phyloP scores from a whole-genome alignment of 352 stramenopile genomes.

The Globisporangium heterothallicum region DNA sequence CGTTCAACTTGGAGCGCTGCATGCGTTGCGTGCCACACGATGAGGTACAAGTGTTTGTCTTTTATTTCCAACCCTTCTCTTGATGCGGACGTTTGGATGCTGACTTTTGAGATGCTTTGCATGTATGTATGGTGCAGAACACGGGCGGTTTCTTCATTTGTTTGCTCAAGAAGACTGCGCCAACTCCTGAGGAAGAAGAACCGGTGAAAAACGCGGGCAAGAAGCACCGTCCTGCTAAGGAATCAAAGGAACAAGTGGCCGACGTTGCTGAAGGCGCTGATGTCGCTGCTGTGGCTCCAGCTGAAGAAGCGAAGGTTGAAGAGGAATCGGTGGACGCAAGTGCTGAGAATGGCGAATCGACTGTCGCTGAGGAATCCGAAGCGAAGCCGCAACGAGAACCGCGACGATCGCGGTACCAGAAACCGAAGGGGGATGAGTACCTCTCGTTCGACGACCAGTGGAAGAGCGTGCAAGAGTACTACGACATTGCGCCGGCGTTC shows the following conservation, averaged over 20 bases:
- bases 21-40: conserved; percentile 97
- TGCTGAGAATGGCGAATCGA: background rate
- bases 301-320: background rate
- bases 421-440: conserved; percentile 68
- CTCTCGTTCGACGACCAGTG: conserved; percentile 61
- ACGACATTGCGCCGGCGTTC: conserved; percentile 64
- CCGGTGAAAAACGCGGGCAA: conserved; percentile 11
- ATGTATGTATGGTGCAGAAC: conserved; percentile 47
- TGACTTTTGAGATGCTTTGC: background rate
- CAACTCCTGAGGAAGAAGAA: conserved; percentile 37
- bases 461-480: conserved; percentile 66
- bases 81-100: background rate
- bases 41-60: conserved; percentile 41
- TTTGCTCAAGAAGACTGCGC: conserved; percentile 90
- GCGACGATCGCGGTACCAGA: conserved; percentile 41
- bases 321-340: conserved; percentile 1
- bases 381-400: conserved; percentile 13
- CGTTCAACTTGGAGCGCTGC: conserved; percentile 90
- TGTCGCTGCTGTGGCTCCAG: background rate
- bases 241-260: conserved; percentile 17
- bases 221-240: conserved; percentile 17
- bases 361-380: background rate
- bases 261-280: conserved; percentile 6
- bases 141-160: conserved; percentile 99
- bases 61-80: too few species aligned